Percentiles rank a stretch among this genome's conserved stretches.
Conservation (phyloP, 2,329 filamentous ascomycete species). For the Cercospora sp. region DNA sequence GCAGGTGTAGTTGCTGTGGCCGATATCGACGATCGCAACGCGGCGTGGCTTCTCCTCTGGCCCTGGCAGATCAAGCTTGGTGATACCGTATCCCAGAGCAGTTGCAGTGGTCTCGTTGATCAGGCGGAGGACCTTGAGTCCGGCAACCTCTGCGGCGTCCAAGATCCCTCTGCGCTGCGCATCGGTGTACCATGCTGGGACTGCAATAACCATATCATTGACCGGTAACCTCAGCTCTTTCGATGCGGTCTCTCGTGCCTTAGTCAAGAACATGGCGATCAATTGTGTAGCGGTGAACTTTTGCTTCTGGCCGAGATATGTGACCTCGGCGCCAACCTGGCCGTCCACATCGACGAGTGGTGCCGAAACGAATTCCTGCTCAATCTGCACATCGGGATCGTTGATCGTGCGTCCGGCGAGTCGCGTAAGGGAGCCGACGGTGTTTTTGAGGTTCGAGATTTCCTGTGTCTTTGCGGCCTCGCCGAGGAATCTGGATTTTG, state of each 20-base stretch:
- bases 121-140: slow-evolving; percentile 85
- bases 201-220: slow-evolving; percentile 88
- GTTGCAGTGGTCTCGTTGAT: slow-evolving; percentile 98
- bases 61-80: slow-evolving; percentile 86
- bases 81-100: slow-evolving; percentile 95
- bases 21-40: slow-evolving; percentile 90
- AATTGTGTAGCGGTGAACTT: slow-evolving; percentile 93
- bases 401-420: slow-evolving; percentile 81
- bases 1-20: slow-evolving; percentile 92
- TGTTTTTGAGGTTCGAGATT: slow-evolving; percentile 99
- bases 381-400: slow-evolving; percentile 89
- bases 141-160: slow-evolving; percentile 90
- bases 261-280: slow-evolving; percentile 91
- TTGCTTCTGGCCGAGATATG: slow-evolving; percentile 91
- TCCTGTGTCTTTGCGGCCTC: slow-evolving; percentile 98
- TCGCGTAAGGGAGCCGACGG: slow-evolving; percentile 87
- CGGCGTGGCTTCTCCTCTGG: slow-evolving; percentile 89
- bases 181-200: slow-evolving; percentile 97
- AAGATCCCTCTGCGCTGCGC: slow-evolving; percentile 84
- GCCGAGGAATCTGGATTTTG: slow-evolving; percentile 89
- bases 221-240: slow-evolving; percentile 88
- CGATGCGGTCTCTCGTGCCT: slow-evolving; percentile 85
- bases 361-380: slow-evolving; percentile 87
- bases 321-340: slow-evolving; percentile 91
- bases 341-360: slow-evolving; percentile 86